Conservation (phyloP, 257 asterid genomes). For the Forsythia suspensa region DNA sequence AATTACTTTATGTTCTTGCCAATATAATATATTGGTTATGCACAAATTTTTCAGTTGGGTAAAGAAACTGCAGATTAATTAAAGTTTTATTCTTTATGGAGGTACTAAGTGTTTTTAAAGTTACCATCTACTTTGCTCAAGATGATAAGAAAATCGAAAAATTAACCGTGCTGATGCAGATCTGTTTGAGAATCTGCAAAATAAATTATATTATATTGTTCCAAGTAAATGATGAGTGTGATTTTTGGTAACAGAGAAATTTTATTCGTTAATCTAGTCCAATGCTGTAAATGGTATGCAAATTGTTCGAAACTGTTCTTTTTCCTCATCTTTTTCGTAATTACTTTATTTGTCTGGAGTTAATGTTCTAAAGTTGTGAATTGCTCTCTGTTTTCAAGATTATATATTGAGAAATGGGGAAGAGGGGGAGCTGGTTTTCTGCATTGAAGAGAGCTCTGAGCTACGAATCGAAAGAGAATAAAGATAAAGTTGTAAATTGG, state of each 20-base stretch:
- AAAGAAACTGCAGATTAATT: not conserved
- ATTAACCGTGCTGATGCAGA: slow-evolving; percentile 19
- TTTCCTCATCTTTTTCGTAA: not conserved
- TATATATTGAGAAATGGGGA: slow-evolving; percentile 56
- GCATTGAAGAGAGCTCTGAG: slow-evolving; percentile 59
- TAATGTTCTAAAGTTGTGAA: not conserved
- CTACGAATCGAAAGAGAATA: slow-evolving; percentile 45
- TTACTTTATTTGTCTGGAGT: not conserved
- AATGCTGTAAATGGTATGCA: not conserved
- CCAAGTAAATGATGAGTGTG: not conserved
- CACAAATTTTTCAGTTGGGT: not conserved
- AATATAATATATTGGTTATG: not conserved
- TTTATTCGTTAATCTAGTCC: not conserved
- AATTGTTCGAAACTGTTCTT: not conserved
- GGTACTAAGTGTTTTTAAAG: not conserved
- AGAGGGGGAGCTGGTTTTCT: slow-evolving; percentile 57
- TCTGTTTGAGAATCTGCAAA: slow-evolving; percentile 28
- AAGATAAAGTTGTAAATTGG: slow-evolving; percentile 43
- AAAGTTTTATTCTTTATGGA: not conserved
- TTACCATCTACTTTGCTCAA: not conserved
- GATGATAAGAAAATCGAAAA: not conserved
- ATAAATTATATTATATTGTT: slow-evolving; percentile 6
- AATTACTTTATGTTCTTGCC: not conserved
- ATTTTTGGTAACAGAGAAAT: not conserved
- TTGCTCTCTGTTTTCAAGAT: slow-evolving; percentile 10